A percentile compares a stretch with the other conserved stretches of the same genome.
Conservation (phyloP, 1,139 yeast species). For the Geotrichum reessii region DNA sequence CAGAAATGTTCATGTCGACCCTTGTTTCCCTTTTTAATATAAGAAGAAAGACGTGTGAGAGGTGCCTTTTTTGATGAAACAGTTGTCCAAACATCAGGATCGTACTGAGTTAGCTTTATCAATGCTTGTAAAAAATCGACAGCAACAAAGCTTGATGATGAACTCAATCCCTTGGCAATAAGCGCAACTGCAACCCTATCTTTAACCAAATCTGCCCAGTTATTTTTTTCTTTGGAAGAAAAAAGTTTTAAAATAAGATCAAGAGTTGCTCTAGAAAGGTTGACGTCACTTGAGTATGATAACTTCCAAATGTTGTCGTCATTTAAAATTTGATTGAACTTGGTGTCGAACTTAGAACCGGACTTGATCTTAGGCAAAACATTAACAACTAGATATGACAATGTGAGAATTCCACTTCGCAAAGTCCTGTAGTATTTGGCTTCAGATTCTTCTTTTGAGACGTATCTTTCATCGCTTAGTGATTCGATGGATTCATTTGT, state of each 20-base stretch:
- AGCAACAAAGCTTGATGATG: constrained; percentile 27
- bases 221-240: background rate
- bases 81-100: constrained; percentile 30
- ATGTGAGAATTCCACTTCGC: constrained; percentile 47
- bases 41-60: constrained; percentile 18
- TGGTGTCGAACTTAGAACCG: constrained; percentile 18
- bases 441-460: constrained; percentile 59
- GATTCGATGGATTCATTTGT: constrained; percentile 55
- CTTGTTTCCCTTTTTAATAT: constrained; percentile 22
- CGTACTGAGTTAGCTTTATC: constrained; percentile 26
- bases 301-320: constrained; percentile 46
- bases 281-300: constrained; percentile 24
- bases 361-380: background rate
- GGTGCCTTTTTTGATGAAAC: constrained; percentile 22
- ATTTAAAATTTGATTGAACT: constrained; percentile 35
- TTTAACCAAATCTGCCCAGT: constrained; percentile 8
- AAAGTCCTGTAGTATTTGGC: constrained; percentile 62
- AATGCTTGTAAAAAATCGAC: constrained; percentile 31
- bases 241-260: constrained; percentile 10
- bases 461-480: constrained; percentile 69
- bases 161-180: constrained; percentile 30
- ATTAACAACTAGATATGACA: constrained; percentile 41
- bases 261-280: constrained; percentile 6
- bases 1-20: constrained; percentile 30
- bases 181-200: constrained; percentile 16